Base-by-base conservation (phyloP, 1,284 basidiomycete genomes). In the Cerrena zonata region DNA sequence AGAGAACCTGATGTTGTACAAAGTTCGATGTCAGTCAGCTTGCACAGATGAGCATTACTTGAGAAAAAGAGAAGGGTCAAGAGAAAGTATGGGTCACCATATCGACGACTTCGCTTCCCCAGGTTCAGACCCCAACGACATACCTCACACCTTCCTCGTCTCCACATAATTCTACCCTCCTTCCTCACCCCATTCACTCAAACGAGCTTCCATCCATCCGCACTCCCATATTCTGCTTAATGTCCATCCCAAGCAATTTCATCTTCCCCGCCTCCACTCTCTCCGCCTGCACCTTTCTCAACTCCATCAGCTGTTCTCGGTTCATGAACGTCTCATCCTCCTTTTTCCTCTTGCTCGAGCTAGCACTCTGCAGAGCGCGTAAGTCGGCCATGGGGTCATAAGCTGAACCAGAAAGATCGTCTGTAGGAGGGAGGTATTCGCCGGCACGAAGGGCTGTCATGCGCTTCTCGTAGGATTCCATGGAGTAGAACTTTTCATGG, bases 401-500 rank as follows among this genome's bases (percentile, higher is more conserved):
- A 4, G 65, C 54, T n/a, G n/a, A n/a, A n/a, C n/a, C n/a, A n/a
- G n/a, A n/a, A n/a, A n/a, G n/a, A 60, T 83, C 81, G 49, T 82
- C 76, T 2, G 79, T 61, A 3, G 86, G 80, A 0, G 86, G 86
- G 2, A 91, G 67, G 51, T 79, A 84, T 59, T 90, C 89, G 39
- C 92, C 92, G 26, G 82, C 76, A 26, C 91, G 82, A 47, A 94
- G 72, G 25, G 89, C 82, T 24, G 77, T 68, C 92, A 94, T 94
- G 43, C 87, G 82, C 22, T 74, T 73, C 55, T 91, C 88, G 64
- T 91, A 91, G 10, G 78, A 76, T 44, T 80, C 79, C 75, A 94
- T 89, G 61, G 91, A 79, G 68, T 94, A 94, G 67, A 91, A 94
- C 67, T 94, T 94, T 65, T 94, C 90, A 61, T 94, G 86, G 2